phyloP scores from a whole-genome alignment of 2,329 filamentous ascomycete genomes.

The Fusarium sp. region DNA sequence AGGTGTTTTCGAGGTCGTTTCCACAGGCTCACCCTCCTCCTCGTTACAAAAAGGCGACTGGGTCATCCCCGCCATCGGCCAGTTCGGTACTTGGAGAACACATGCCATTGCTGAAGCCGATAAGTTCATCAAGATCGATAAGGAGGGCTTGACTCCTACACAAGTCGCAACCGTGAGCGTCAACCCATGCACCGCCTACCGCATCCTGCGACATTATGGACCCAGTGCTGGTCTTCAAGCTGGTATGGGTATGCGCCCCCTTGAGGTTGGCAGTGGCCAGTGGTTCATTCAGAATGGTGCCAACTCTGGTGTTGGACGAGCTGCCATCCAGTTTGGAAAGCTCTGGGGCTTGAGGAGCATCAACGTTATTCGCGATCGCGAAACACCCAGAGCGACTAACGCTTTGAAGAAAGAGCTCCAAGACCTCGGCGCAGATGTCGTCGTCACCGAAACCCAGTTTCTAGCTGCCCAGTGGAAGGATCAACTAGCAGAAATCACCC shows the following conservation, averaged over 20 bases:
- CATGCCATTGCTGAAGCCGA: constrained; percentile 75
- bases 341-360: constrained; percentile 92
- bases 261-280: constrained; percentile 67
- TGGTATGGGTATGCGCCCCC: constrained; percentile 57
- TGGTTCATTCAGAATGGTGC: constrained; percentile 99
- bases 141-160: constrained; percentile 74
- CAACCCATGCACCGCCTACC: constrained; percentile 94
- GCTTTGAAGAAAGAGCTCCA: constrained; percentile 63
- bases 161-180: constrained; percentile 91
- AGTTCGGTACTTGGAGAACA: constrained; percentile 94
- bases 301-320: constrained; percentile 90
- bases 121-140: constrained; percentile 75
- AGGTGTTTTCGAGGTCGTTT: constrained; percentile 89
- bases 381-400: constrained; percentile 71
- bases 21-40: constrained; percentile 67
- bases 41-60: constrained; percentile 81
- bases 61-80: constrained; percentile 86
- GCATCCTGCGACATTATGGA: constrained; percentile 87
- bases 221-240: constrained; percentile 57
- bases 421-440: constrained; percentile 66
- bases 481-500: constrained; percentile 72
- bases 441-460: constrained; percentile 67
- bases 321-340: constrained; percentile 86
- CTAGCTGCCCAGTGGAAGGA: constrained; percentile 69
- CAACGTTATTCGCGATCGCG: constrained; percentile 84